Evolutionary conservation across 108 stramenopile species (phyloP).

Genomic region (Epipyxis sp.): DNA sequence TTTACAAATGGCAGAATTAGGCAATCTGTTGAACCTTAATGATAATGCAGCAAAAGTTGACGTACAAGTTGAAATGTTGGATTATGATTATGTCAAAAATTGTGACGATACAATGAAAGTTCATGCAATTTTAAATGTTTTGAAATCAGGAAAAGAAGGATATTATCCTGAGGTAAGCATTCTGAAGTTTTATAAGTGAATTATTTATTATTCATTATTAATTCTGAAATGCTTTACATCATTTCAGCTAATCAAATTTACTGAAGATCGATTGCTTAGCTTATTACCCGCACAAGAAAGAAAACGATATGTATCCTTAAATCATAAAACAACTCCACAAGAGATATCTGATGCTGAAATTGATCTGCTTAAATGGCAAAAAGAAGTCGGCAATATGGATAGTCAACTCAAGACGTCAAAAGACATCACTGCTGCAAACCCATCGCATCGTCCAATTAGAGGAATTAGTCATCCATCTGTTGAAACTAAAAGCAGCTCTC

Average conservation of each 20-base stretch:
- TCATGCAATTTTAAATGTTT: slow-evolving; percentile 43
- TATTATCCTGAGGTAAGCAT: slow-evolving; percentile 50
- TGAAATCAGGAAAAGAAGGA: slow-evolving; percentile 59
- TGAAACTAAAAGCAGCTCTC: neutral
- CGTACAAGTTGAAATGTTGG: slow-evolving; percentile 63
- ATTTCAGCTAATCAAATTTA: slow-evolving; percentile 37
- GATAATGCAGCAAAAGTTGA: too few relatives aligned
- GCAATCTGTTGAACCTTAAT: too few relatives aligned
- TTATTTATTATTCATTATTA: slow-evolving; percentile 49
- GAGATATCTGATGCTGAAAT: slow-evolving; percentile 2
- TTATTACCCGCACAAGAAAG: slow-evolving; percentile 32
- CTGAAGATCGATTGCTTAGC: slow-evolving; percentile 26
- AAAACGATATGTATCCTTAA: slow-evolving; percentile 25
- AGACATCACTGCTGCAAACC: neutral
- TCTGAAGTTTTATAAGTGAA: slow-evolving; percentile 41
- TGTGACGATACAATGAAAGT: slow-evolving; percentile 46
- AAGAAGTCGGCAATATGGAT: neutral
- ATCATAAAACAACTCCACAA: neutral
- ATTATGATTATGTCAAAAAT: slow-evolving; percentile 61
- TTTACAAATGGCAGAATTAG: too few relatives aligned
- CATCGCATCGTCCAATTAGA: neutral
- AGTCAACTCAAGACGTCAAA: neutral
- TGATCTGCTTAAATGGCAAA: neutral
- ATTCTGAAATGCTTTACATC: slow-evolving; percentile 27
- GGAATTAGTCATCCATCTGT: neutral